A percentile compares a stretch with the other conserved stretches of the same genome.
phyloP scores from a whole-genome alignment of 2,329 filamentous ascomycete genomes.

The Xylaria sp. region DNA sequence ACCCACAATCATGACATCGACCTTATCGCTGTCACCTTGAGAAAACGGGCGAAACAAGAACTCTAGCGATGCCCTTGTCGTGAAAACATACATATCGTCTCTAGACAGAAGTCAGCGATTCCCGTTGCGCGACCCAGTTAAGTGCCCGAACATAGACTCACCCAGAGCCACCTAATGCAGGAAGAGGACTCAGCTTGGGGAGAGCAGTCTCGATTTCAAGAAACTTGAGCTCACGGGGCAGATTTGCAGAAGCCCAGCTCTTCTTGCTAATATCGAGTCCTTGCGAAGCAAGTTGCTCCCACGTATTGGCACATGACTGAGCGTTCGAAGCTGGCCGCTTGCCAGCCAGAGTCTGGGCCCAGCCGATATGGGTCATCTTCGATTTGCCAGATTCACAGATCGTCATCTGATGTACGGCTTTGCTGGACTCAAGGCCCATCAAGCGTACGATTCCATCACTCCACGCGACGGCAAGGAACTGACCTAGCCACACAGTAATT shows the following conservation, averaged over 20 bases:
- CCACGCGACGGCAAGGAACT: constrained; percentile 77
- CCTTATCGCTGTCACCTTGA: constrained; percentile 62
- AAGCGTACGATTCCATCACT: constrained; percentile 73
- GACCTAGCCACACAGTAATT: constrained; percentile 43
- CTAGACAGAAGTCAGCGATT: constrained; percentile 32
- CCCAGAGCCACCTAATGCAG: constrained; percentile 58
- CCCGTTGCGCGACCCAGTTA: constrained; percentile 7
- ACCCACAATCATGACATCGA: constrained; percentile 73
- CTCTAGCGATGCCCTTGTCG: constrained; percentile 62
- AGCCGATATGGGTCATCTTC: constrained; percentile 49
- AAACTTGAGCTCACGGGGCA: constrained; percentile 68
- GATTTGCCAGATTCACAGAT: constrained; percentile 42
- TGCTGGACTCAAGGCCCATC: constrained; percentile 74
- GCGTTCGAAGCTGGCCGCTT: constrained; percentile 22
- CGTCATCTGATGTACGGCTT: constrained; percentile 67
- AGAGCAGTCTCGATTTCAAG: constrained; percentile 71
- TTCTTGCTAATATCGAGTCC: constrained; percentile 28
- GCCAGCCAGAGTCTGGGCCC: constrained; percentile 43
- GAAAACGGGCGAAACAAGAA: constrained; percentile 61
- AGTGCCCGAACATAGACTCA: constrained; percentile 36
- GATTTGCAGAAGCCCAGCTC: constrained; percentile 39
- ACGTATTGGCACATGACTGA: constrained; percentile 24
- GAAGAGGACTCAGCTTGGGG: constrained; percentile 69
- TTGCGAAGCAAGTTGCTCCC: constrained; percentile 30
- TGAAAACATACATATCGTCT: constrained; percentile 58